Evolutionary conservation across 23 red algal genomes (phyloP).

Genomic region (Gracilaria gracilis): DNA sequence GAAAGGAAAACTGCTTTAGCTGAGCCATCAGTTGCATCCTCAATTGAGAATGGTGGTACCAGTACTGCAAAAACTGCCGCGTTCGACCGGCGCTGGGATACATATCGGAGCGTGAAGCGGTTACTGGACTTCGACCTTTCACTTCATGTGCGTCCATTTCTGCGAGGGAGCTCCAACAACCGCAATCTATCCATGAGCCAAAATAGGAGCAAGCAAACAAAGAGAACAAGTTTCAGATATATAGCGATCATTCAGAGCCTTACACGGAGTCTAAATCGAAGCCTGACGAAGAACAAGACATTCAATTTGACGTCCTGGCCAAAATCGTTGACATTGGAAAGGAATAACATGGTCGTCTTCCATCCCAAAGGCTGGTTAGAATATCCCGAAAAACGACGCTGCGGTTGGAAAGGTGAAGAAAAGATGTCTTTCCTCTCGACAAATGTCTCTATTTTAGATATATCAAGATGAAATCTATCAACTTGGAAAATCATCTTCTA

Average conservation of each 20-base stretch:
- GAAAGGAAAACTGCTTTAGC: constrained; percentile 13
- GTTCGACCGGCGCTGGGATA: constrained; percentile 20
- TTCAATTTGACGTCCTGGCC: constrained; percentile 11
- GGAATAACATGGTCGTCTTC: constrained; percentile 59
- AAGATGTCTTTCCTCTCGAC: not conserved
- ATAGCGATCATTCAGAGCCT: not conserved
- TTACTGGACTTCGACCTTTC: constrained; percentile 45
- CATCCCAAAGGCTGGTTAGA: constrained; percentile 65
- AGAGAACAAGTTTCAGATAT: constrained; percentile 48
- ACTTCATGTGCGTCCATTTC: not conserved
- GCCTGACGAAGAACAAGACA: constrained; percentile 1
- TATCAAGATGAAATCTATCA: constrained; percentile 31
- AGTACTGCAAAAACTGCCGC: not conserved
- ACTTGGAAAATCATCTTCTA: not conserved
- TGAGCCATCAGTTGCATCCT: not conserved
- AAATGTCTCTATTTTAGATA: not conserved
- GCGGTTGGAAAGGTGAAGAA: constrained; percentile 21
- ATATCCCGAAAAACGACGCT: constrained; percentile 39
- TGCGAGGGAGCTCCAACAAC: not conserved
- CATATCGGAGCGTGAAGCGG: constrained; percentile 44
- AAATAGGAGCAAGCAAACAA: not conserved
- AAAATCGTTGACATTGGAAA: constrained; percentile 42
- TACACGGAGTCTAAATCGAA: not conserved
- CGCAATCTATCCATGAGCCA: not conserved
- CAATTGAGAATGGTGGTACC: not conserved